phyloP scores from a whole-genome alignment of 192 early-diverging fungal genomes.

The Umbelopsis sp. region DNA sequence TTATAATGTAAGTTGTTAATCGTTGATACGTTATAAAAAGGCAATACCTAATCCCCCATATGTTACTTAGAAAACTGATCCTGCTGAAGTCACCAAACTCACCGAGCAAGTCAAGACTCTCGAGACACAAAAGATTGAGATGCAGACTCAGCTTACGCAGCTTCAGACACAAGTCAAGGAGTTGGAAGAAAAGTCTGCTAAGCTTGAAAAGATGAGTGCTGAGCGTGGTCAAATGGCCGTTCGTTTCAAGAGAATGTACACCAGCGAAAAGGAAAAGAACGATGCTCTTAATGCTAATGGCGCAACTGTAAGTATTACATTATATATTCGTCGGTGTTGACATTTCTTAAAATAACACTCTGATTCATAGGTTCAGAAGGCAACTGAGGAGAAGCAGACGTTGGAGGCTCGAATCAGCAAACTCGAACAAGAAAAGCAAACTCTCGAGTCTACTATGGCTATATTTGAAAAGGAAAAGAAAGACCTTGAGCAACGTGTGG shows the following conservation, averaged over 20 bases:
- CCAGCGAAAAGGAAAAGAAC: constrained; percentile 19
- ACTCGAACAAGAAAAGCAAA: constrained; percentile 16
- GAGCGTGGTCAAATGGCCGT: constrained; percentile 14
- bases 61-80: constrained; percentile 19
- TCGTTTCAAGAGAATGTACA: constrained; percentile 18
- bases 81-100: constrained; percentile 22
- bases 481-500: constrained; percentile 6
- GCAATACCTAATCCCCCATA: background rate
- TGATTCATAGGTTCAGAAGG: background rate
- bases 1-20: constrained; percentile 16
- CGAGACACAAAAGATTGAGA: constrained; percentile 2
- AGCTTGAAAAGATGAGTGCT: constrained; percentile 20
- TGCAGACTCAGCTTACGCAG: background rate
- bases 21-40: background rate
- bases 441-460: background rate
- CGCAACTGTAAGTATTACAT: background rate
- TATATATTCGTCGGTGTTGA: background rate
- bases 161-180: constrained; percentile 10
- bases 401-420: constrained; percentile 1
- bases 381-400: background rate
- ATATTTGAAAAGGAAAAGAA: constrained; percentile 19
- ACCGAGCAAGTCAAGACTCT: constrained; percentile 3
- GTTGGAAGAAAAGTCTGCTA: constrained; percentile 1
- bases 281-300: constrained; percentile 8
- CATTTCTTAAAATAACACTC: background rate